A percentile compares a stretch with the other conserved stretches of the same genome.
Conservation (phyloP, 2,329 filamentous ascomycete genomes). For the Beauveria brongniartii region DNA sequence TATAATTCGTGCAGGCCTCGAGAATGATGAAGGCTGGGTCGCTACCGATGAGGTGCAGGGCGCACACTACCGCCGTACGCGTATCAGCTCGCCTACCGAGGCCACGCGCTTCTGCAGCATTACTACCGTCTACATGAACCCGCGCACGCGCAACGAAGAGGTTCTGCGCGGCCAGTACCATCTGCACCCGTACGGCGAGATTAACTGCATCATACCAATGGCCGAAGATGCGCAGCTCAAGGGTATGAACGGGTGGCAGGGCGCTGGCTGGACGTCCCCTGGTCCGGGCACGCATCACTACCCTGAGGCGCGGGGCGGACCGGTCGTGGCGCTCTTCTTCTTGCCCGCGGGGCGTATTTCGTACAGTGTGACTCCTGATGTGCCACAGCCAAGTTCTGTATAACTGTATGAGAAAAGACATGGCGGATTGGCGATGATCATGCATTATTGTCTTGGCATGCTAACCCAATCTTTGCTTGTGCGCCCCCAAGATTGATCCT, state of each 20-base stretch:
- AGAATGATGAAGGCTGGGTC: constrained; percentile 34
- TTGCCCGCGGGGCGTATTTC: constrained; percentile 46
- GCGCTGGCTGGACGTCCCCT: constrained; percentile 46
- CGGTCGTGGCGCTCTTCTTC: constrained; percentile 46
- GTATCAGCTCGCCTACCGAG: constrained; percentile 36
- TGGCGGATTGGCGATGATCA: neutral
- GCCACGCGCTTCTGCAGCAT: constrained; percentile 45
- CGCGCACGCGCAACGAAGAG: constrained; percentile 24
- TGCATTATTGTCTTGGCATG: neutral
- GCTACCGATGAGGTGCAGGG: constrained; percentile 35
- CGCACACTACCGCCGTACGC: constrained; percentile 37
- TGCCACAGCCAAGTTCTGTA: constrained; percentile 29
- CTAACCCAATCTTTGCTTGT: neutral
- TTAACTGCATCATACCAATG: constrained; percentile 46
- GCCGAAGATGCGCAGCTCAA: constrained; percentile 41
- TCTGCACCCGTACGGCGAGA: constrained; percentile 45
- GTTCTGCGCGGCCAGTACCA: constrained; percentile 47
- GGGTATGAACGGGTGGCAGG: constrained; percentile 49
- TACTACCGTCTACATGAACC: constrained; percentile 50
- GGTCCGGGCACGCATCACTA: constrained; percentile 50
- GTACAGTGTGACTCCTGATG: constrained; percentile 36
- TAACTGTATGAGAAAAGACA: neutral
- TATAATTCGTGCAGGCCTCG: constrained; percentile 30
- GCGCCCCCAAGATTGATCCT: neutral
- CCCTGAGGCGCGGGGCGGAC: constrained; percentile 41